Conservation (phyloP, 176 grass and related monocot genomes). For the Rhynchospora pubera region DNA sequence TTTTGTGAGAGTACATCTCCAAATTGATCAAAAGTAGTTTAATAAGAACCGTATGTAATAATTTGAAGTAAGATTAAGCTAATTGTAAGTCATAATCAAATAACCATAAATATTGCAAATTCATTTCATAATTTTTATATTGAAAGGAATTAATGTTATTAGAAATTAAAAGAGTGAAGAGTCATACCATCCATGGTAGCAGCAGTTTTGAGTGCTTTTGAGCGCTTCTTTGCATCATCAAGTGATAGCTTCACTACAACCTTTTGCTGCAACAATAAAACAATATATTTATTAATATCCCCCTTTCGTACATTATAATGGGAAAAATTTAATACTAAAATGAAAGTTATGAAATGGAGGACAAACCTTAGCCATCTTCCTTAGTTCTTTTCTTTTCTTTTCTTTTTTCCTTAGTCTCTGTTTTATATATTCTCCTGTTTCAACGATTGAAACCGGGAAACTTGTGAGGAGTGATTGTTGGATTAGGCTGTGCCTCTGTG, state of each 20-base stretch:
- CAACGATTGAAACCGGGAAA: neutral
- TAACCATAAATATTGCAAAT: neutral
- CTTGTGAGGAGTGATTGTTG: neutral
- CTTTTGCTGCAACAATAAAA: constrained; percentile 52
- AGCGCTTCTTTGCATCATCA: constrained; percentile 46
- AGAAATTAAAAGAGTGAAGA: neutral
- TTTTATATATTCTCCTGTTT: neutral
- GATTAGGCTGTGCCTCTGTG: neutral
- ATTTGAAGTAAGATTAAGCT: neutral
- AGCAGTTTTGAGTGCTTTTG: constrained; percentile 65
- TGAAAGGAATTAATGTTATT: neutral
- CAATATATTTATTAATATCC: neutral
- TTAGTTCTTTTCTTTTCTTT: neutral
- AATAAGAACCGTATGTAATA: neutral
- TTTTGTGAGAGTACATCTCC: neutral
- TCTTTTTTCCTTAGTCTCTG: too few species aligned
- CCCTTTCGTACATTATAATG: neutral
- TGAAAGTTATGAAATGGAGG: neutral
- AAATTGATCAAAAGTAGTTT: neutral
- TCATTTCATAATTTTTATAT: neutral
- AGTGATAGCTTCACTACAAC: constrained; percentile 54
- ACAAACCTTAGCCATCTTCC: constrained; percentile 21
- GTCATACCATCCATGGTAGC: constrained; percentile 47
- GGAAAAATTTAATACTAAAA: neutral
- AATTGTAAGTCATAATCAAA: neutral